phyloP scores from a whole-genome alignment of 1,284 basidiomycete genomes.

The Apiotrichum mycotoxinovorans region DNA sequence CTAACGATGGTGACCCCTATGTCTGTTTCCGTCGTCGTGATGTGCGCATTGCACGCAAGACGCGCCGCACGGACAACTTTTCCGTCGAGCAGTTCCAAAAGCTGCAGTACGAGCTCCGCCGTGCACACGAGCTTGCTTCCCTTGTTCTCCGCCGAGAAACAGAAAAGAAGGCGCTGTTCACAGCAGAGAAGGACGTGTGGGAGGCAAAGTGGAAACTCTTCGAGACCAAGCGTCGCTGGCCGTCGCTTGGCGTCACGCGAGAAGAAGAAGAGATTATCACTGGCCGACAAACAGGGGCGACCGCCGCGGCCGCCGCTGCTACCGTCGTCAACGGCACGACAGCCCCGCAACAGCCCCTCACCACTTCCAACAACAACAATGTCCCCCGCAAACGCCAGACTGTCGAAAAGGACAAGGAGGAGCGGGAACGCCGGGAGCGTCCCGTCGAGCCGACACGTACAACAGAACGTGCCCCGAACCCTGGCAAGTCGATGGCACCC shows the following conservation, averaged over 20 bases:
- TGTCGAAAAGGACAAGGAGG: conserved; percentile 41
- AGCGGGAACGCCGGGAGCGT: conserved; percentile 40
- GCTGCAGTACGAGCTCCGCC: conserved; percentile 70
- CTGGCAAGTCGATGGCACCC: conserved; percentile 38
- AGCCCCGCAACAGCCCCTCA: background rate
- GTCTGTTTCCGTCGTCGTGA: conserved; percentile 97
- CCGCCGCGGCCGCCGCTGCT: conserved; percentile 49
- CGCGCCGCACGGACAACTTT: conserved; percentile 80
- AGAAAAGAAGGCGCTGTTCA: conserved; percentile 64
- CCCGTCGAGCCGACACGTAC: conserved; percentile 30
- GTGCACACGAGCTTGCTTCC: conserved; percentile 68
- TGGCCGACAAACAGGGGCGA: conserved; percentile 59
- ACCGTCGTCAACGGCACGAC: conserved; percentile 22
- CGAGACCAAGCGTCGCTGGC: conserved; percentile 75
- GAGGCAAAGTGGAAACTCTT: conserved; percentile 70
- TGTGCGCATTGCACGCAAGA: conserved; percentile 91
- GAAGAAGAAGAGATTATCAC: conserved; percentile 69
- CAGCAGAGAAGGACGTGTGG: conserved; percentile 67
- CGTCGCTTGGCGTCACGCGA: conserved; percentile 62
- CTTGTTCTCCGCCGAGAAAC: conserved; percentile 68
- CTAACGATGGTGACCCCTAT: conserved; percentile 92
- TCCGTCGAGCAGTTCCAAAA: conserved; percentile 83
- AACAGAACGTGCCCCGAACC: conserved; percentile 21
- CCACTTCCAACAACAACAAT: conserved; percentile 37
- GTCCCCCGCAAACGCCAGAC: conserved; percentile 23